Evolutionary conservation across 1,139 yeast species (phyloP), one percentile per base, ranked within the genome.

Genomic region (Yamadazyma friedrichii): DNA sequence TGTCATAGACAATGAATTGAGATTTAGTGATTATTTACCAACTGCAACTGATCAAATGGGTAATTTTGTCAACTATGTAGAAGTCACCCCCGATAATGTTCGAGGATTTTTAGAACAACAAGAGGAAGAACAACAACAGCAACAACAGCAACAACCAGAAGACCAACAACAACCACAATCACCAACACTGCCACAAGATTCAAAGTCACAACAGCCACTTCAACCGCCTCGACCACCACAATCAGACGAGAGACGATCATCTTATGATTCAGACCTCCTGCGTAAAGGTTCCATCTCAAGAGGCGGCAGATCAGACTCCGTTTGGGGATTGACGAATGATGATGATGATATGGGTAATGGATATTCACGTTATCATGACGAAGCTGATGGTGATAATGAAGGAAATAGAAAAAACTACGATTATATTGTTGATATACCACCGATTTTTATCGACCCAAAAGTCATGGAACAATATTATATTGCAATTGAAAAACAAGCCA

Each of bases 271-370:
- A 10, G 8, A 13, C 9, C 51, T 50, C 22, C 50, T 46, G 42
- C 59, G 70, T 34, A 60, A 54, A 44, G 52, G 64, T 4, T 61
- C 70, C 4, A 54, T 66, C 29, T 56, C 68, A 3, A 53, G 62
- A 34, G 41, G 49, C 47, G 41, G 61, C 15, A 59, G 79, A 43
- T 50, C 60, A 31, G 84, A 78, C 46, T 75, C 83, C 3, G 73
- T 72, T 52, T 67, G 81, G 58, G 80, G 84, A 0, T 63, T 81
- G 38, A 75, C 82, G 2, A 74, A 74, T 51, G 85, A 79, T 51
- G 84, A 79, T 61, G 93, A 82, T 55, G 94, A 84, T 55, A 83
- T 84, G 84, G 94, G 94, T 27, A 74, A 80, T 51, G 94, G 91
- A 0, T 87, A 84, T 55, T 76, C 86, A 8, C 67, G 94, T 47